Percentiles rank a stretch among this genome's conserved stretches.
phyloP scores from a whole-genome alignment of 768 basidiomycete genomes.

The Plicaturopsis crispa region DNA sequence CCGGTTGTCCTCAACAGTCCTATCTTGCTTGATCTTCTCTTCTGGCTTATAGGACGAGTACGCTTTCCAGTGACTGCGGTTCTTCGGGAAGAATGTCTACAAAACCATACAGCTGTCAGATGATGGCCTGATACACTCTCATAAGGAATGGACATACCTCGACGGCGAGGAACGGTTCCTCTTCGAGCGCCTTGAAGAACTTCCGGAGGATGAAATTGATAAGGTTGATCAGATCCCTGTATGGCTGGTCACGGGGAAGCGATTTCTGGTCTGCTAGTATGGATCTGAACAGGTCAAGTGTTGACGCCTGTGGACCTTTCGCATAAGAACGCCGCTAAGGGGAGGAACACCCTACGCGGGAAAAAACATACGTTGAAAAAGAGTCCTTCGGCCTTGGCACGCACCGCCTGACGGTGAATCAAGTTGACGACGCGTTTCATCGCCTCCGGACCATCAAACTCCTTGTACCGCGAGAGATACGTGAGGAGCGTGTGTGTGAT shows the following conservation, averaged over 20 bases:
- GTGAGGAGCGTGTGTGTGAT: slow-evolving; percentile 78
- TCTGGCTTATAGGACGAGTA: slow-evolving; percentile 72
- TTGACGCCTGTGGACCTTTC: slow-evolving; percentile 61
- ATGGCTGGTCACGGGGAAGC: slow-evolving; percentile 69
- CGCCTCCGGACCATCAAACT: slow-evolving; percentile 67
- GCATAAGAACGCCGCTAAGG: not conserved
- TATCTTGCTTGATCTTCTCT: slow-evolving; percentile 24
- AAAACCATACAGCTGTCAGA: not conserved
- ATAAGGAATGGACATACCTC: slow-evolving; percentile 48
- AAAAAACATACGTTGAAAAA: slow-evolving; percentile 78
- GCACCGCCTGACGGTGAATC: slow-evolving; percentile 86
- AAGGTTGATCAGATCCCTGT: slow-evolving; percentile 77
- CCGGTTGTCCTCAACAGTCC: slow-evolving; percentile 27
- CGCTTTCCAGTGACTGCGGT: slow-evolving; percentile 79
- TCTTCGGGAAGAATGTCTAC: slow-evolving; percentile 87
- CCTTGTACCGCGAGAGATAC: slow-evolving; percentile 79
- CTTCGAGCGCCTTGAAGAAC: slow-evolving; percentile 88
- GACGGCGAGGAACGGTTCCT: slow-evolving; percentile 81
- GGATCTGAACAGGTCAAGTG: slow-evolving; percentile 79
- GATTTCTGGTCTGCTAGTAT: slow-evolving; percentile 78
- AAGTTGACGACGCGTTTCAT: slow-evolving; percentile 88
- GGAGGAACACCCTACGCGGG: not conserved
- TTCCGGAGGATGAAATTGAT: slow-evolving; percentile 83
- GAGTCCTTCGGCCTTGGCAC: slow-evolving; percentile 86
- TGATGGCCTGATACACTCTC: not conserved